Base-by-base conservation (phyloP, 2,329 filamentous ascomycete genomes). In the Fusarium sp. region DNA sequence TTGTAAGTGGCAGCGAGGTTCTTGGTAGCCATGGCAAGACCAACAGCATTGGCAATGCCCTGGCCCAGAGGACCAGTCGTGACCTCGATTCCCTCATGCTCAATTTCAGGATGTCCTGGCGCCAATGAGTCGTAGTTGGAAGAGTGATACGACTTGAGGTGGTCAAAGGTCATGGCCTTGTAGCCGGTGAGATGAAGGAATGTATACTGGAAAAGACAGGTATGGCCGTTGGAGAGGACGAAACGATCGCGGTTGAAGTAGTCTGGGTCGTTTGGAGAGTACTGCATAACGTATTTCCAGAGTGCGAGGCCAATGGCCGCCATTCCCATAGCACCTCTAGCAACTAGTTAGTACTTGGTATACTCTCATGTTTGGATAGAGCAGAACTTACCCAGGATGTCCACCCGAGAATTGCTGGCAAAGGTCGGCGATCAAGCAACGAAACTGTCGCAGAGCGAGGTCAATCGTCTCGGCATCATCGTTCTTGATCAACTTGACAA, bases 351-450 rank as follows among this genome's bases (percentile, higher is more conserved):
- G 32, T n/a, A 32, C 7, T 25, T 41, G 3, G 9, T n/a, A 13
- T 44, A 12, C 3, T 42, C 12, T 51, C 16, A 8, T n/a, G 14
- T 24, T 27, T 14, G 2, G 40, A 29, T 11, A 11, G 13, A 22
- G 16, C 16, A 6, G 32, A 2, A 62, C 83, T 71, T 81, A 90
- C 86, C 90, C 90, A 20, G 90, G 90, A 74, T 92, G 90, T 0
- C 90, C 90, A 37, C 89, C 89, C 67, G 87, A 87, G 78, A 91
- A 92, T 69, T 92, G 90, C 76, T 92, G 85, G 73, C 89, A 92
- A 5, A 92, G 79, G 75, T 92, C 90, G 46, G 90, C 88, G 62
- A 92, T 89, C 30, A 92, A 79, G 52, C 86, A 80, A 57, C 90
- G 83, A 74, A 91, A 91, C 8, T 86, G 87, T 71, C 84, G 85